Evolutionary conservation across 768 basidiomycete genomes (phyloP).

Genomic region (Exidia glandulosa): DNA sequence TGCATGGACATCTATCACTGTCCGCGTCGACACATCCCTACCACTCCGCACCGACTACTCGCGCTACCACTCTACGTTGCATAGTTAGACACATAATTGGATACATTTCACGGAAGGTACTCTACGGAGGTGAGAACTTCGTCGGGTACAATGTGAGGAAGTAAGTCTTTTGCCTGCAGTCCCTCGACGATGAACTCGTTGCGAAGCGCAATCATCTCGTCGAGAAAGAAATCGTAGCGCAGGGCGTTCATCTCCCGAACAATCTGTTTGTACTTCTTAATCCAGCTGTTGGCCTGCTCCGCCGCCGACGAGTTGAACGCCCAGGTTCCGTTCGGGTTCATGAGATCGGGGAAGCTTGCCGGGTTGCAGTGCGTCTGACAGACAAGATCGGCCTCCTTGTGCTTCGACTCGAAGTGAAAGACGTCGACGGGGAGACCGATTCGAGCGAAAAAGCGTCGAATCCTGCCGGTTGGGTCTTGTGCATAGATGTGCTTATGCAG

Average conservation of each 20-base stretch:
- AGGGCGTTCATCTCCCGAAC: constrained; percentile 22
- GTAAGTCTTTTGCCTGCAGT: background rate
- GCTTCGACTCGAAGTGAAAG: constrained; percentile 14
- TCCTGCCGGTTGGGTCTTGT: constrained; percentile 1
- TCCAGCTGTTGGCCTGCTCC: constrained; percentile 26
- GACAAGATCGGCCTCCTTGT: constrained; percentile 12
- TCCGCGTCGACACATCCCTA: too few species aligned
- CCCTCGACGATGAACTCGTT: constrained; percentile 9
- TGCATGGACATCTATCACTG: too few species aligned
- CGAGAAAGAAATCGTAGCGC: constrained; percentile 27
- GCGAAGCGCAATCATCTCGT: constrained; percentile 24
- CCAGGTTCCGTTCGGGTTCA: constrained; percentile 13
- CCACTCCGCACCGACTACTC: too few species aligned
- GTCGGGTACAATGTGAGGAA: background rate
- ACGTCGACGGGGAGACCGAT: constrained; percentile 17
- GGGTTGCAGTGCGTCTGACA: constrained; percentile 21
- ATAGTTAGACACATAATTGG: too few species aligned
- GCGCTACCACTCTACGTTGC: too few species aligned
- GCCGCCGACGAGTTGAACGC: constrained; percentile 24
- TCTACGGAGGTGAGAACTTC: background rate
- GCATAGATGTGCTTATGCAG: constrained; percentile 6
- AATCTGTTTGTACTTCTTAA: constrained; percentile 18
- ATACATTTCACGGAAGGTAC: background rate
- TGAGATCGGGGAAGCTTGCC: constrained; percentile 14
- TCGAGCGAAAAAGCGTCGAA: constrained; percentile 6